Evolutionary conservation across 2,329 filamentous ascomycete genomes (phyloP), one percentile per base, ranked within the genome.

Genomic region (Trichoderma arundinaceum): DNA sequence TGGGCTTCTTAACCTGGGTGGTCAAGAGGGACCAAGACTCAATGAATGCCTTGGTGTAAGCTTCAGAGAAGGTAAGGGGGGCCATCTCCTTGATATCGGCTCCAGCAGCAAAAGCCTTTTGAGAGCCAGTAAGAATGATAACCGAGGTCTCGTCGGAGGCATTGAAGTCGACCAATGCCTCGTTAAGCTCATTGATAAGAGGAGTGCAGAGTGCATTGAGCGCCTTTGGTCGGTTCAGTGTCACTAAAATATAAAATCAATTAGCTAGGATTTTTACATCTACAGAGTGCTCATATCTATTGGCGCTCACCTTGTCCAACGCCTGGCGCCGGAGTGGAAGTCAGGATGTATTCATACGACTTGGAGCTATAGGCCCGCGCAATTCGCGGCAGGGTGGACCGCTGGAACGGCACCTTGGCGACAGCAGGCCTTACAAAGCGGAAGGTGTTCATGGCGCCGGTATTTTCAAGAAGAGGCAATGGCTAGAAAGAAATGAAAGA

Each of bases 41-140:
- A 78, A 99, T 98, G 79, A 99, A 99, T 75, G 96, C 92, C 71
- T 83, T 88, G 54, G 88, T 91, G 82, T 97, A 98, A 44, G 95
- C 94, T 70, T 90, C 83, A 69, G 91, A 87, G 80, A 99, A 99
- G 64, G 90, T 94, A 44, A 97, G 87, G 67, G 92, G 89, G 35
- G 92, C 91, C 95, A 99, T 99, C 80, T 99, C 95, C 80, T 98
- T 98, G 83, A 99, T 99, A 79, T 99, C 95, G 68, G 95, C 95
- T 59, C 95, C 95, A 51, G 95, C 94, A 35, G 94, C 94, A 75
- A 97, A 99, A 48, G 94, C 94, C 78, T 90, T 92, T 70, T 92
- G 84, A 52, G 90, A 96, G 64, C 95, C 95, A 1, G 95, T 97
- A 66, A 99, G 83, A 66, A 99, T 79, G 72, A 96, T 92, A 71